Conservation (phyloP, 2,329 filamentous ascomycete genomes). For the Penicillium polonicum region DNA sequence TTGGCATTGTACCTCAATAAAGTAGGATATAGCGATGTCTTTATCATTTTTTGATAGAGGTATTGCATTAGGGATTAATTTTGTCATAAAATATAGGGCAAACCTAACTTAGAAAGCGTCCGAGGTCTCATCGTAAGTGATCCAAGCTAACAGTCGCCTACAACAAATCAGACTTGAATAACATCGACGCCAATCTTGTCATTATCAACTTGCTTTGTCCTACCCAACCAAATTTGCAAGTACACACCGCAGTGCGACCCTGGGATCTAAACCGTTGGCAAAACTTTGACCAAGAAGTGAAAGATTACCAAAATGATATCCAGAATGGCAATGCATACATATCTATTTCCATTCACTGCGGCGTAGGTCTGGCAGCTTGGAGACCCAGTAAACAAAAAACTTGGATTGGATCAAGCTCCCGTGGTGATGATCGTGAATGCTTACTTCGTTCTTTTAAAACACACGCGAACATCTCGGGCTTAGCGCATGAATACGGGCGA, state of each 20-base stretch:
- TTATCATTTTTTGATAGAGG: too few species aligned
- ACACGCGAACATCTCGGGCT: too few species aligned
- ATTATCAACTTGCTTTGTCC: background rate
- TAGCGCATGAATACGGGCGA: too few species aligned
- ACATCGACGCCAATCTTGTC: too few species aligned
- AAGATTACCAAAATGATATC: background rate
- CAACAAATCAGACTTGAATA: background rate
- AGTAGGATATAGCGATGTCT: background rate
- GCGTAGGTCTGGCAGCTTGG: background rate
- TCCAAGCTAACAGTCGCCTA: background rate
- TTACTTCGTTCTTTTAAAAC: background rate
- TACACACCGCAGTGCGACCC: background rate
- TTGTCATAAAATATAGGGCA: background rate
- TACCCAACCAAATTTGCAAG: background rate
- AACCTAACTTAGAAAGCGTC: background rate
- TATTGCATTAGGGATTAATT: background rate
- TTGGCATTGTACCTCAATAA: too few species aligned
- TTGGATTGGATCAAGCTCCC: background rate
- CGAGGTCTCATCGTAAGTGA: background rate
- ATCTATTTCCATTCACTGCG: background rate
- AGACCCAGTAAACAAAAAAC: background rate
- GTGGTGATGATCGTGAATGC: background rate
- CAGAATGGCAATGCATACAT: background rate
- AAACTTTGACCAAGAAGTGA: background rate
- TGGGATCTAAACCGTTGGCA: background rate